These are phyloP conservation scores for Phytopythium litorale DNA, from an alignment of 352 stramenopile genomes.

Conservation along the genomic window DNA sequence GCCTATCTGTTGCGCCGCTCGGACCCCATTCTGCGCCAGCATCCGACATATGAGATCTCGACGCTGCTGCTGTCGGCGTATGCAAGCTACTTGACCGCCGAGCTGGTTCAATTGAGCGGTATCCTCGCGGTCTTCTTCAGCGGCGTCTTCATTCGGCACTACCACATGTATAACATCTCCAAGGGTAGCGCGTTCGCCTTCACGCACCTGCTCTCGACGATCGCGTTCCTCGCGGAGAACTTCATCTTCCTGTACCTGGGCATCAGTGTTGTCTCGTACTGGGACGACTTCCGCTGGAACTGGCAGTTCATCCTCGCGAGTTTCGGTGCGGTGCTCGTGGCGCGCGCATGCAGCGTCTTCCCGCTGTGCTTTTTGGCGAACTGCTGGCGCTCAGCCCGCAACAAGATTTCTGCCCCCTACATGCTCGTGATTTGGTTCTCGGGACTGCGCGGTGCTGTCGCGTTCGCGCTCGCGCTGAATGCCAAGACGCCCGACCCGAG, in stretches of 20 bases:
- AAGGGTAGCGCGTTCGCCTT: conserved; percentile 50
- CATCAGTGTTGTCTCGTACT: conserved; percentile 68
- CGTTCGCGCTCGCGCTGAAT: conserved; percentile 62
- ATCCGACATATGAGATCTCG: conserved; percentile 56
- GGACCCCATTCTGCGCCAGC: conserved; percentile 32
- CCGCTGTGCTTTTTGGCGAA: conserved; percentile 66
- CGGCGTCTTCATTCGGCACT: conserved; percentile 71
- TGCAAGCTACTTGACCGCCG: conserved; percentile 63
- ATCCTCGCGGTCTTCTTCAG: conserved; percentile 93
- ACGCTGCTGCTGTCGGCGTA: conserved; percentile 73
- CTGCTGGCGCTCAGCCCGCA: conserved; percentile 20
- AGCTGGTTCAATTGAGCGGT: conserved; percentile 70
- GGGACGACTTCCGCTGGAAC: conserved; percentile 53
- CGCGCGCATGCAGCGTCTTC: conserved; percentile 67
- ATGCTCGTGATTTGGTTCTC: conserved; percentile 92
- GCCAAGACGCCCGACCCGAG: conserved; percentile 13
- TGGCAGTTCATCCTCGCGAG: conserved; percentile 62
- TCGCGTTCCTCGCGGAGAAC: conserved; percentile 68
- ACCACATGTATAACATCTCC: conserved; percentile 72
- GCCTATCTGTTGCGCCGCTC: conserved; percentile 39
- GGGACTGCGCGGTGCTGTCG: conserved; percentile 86
- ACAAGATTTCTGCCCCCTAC: conserved; percentile 55
- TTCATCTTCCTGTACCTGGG: conserved; percentile 75
- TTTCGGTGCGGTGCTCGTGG: conserved; percentile 38
- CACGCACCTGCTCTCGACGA: conserved; percentile 53